Conservation (phyloP, 192 early-diverging fungal genomes). For the Coemansia sp. region DNA sequence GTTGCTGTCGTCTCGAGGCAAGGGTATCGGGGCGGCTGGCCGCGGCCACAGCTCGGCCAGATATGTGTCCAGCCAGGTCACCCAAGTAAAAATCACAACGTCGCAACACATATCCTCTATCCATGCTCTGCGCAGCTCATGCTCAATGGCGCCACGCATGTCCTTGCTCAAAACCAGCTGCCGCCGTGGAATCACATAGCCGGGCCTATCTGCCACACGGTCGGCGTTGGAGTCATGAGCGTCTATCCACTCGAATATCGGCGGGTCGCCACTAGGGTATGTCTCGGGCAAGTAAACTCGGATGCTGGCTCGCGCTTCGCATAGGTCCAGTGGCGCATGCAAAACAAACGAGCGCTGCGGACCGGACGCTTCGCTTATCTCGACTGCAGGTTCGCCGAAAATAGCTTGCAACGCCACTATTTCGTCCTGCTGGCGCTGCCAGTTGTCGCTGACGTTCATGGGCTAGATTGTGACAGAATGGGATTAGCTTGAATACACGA, state of each 20-base stretch:
- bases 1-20: slow-evolving; percentile 24
- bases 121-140: slow-evolving; percentile 26
- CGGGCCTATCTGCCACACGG: not conserved
- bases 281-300: slow-evolving; percentile 41
- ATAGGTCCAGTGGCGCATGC: slow-evolving; percentile 26
- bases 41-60: slow-evolving; percentile 34
- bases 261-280: slow-evolving; percentile 44
- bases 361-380: not conserved
- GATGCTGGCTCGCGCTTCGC: slow-evolving; percentile 28
- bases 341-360: slow-evolving; percentile 27
- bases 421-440: slow-evolving; percentile 50
- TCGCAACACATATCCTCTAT: slow-evolving; percentile 30
- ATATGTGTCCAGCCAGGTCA: slow-evolving; percentile 38
- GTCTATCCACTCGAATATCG: slow-evolving; percentile 45
- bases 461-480: not conserved
- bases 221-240: slow-evolving; percentile 21
- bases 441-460: slow-evolving; percentile 36
- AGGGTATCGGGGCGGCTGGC: slow-evolving; percentile 33
- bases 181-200: slow-evolving; percentile 28
- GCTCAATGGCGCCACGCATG: slow-evolving; percentile 20
- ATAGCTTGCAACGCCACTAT: slow-evolving; percentile 50
- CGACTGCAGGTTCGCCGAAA: slow-evolving; percentile 41
- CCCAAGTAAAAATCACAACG: slow-evolving; percentile 50
- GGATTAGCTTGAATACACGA: not conserved
- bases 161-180: slow-evolving; percentile 23